These are phyloP conservation scores for Pichia sp. DNA, from an alignment of 1,139 yeast genomes.

Conservation along the genomic window DNA sequence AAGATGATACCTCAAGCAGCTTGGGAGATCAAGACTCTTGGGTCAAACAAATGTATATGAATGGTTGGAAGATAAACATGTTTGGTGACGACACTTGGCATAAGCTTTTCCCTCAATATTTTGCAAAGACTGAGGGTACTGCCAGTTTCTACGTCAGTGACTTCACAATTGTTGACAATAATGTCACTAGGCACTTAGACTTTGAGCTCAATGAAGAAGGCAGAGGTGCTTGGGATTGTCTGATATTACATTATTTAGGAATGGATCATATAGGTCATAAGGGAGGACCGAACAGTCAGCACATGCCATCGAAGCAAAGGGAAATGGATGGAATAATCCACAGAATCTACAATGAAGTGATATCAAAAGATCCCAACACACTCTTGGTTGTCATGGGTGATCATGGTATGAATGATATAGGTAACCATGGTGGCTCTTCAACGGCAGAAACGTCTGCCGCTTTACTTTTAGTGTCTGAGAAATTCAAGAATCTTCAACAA, in stretches of 20 bases:
- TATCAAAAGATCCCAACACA: constrained; percentile 41
- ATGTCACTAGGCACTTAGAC: constrained; percentile 83
- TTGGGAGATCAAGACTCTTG: constrained; percentile 78
- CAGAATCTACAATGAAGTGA: constrained; percentile 41
- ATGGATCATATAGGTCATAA: constrained; percentile 97
- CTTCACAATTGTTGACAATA: constrained; percentile 86
- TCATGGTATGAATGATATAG: constrained; percentile 92
- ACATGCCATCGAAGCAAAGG: constrained; percentile 71
- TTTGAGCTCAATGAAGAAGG: constrained; percentile 35
- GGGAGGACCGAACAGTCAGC: constrained; percentile 78
- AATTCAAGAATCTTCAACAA: constrained; percentile 30
- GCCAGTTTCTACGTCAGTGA: constrained; percentile 92
- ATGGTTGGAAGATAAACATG: constrained; percentile 56
- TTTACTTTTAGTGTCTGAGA: constrained; percentile 58
- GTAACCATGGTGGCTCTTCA: constrained; percentile 96
- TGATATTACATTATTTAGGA: constrained; percentile 87
- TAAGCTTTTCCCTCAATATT: constrained; percentile 68
- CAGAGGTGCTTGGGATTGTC: constrained; percentile 61
- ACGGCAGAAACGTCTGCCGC: constrained; percentile 89
- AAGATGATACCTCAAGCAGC: constrained; percentile 76
- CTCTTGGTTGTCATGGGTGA: constrained; percentile 81
- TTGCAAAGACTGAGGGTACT: constrained; percentile 73
- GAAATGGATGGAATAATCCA: constrained; percentile 77
- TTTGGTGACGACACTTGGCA: constrained; percentile 99
- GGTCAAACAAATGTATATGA: constrained; percentile 54